Percentiles rank a stretch among this genome's conserved stretches.
phyloP scores from a whole-genome alignment of 371 early-diverging fungal genomes.

The Smittium culicis region DNA sequence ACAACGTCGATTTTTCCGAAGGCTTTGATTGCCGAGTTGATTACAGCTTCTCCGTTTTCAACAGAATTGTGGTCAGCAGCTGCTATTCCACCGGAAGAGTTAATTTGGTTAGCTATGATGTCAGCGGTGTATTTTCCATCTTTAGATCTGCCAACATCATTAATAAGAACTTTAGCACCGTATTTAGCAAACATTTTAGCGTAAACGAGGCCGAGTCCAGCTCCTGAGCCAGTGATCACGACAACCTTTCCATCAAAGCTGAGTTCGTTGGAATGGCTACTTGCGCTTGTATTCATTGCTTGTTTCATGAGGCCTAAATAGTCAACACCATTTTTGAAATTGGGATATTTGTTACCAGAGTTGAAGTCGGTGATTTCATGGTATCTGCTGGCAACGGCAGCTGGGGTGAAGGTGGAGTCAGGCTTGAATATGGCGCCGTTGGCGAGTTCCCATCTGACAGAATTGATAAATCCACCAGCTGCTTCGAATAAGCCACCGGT shows the following conservation, averaged over 20 bases:
- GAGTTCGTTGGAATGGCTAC: constrained; percentile 43
- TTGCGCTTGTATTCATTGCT: constrained; percentile 48
- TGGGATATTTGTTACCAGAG: constrained; percentile 40
- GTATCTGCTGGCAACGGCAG: constrained; percentile 39
- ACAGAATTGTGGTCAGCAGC: constrained; percentile 59
- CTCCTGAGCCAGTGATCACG: constrained; percentile 85
- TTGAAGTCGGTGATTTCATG: constrained; percentile 13
- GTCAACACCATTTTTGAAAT: constrained; percentile 64
- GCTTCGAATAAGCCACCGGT: constrained; percentile 55
- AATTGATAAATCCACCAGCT: constrained; percentile 56
- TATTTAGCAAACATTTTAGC: constrained; percentile 68
- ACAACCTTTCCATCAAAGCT: constrained; percentile 75
- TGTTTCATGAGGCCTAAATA: constrained; percentile 65
- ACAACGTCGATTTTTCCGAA: constrained; percentile 73
- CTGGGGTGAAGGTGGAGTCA: constrained; percentile 42
- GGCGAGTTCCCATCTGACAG: constrained; percentile 51
- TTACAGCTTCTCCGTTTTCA: constrained; percentile 56
- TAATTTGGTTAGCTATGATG: constrained; percentile 50
- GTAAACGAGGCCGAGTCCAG: constrained; percentile 79
- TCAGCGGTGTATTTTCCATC: constrained; percentile 44
- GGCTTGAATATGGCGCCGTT: constrained; percentile 55
- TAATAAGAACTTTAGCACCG: constrained; percentile 76
- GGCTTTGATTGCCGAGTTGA: constrained; percentile 48
- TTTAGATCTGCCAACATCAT: constrained; percentile 65
- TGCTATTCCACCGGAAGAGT: constrained; percentile 43